Conservation (phyloP, 805 yeast genomes). For the Kuraishia borneana region DNA sequence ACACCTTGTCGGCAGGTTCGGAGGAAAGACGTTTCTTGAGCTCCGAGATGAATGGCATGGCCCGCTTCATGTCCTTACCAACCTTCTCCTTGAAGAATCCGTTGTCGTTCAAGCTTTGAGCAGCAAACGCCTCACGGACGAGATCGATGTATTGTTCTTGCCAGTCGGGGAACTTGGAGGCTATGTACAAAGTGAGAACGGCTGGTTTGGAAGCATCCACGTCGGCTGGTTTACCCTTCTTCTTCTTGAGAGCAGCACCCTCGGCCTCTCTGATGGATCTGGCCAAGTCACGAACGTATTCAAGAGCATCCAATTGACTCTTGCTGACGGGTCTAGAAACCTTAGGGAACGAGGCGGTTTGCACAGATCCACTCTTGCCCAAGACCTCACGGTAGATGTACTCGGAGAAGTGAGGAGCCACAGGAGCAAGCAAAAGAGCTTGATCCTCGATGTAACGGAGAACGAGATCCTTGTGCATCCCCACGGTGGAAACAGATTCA, state of each 20-base stretch:
- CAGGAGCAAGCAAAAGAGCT: conserved; percentile 74
- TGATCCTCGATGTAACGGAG: conserved; percentile 79
- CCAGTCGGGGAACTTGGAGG: conserved; percentile 72
- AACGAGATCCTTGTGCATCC: conserved; percentile 79
- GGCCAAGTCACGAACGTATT: conserved; percentile 66
- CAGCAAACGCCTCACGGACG: conserved; percentile 65
- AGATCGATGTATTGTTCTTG: conserved; percentile 50
- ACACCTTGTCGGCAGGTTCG: conserved; percentile 68
- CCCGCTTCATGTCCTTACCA: conserved; percentile 90
- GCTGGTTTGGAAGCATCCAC: conserved; percentile 69
- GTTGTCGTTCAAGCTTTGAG: conserved; percentile 53
- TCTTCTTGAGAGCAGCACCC: conserved; percentile 72
- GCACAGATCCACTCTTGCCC: conserved; percentile 54
- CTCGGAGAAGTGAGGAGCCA: conserved; percentile 95
- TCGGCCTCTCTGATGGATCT: conserved; percentile 91
- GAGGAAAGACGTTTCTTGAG: conserved; percentile 68
- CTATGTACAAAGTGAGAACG: conserved; percentile 59
- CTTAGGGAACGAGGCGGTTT: conserved; percentile 72
- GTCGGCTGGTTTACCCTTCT: conserved; percentile 71
- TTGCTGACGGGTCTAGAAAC: conserved; percentile 56
- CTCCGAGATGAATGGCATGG: conserved; percentile 91
- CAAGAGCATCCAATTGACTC: conserved; percentile 54
- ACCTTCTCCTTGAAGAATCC: conserved; percentile 51
- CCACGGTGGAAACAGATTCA: conserved; percentile 43
- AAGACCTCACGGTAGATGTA: conserved; percentile 78